Evolutionary conservation across 2,329 filamentous ascomycete species (phyloP).

Genomic region (Colletotrichum salicis): DNA sequence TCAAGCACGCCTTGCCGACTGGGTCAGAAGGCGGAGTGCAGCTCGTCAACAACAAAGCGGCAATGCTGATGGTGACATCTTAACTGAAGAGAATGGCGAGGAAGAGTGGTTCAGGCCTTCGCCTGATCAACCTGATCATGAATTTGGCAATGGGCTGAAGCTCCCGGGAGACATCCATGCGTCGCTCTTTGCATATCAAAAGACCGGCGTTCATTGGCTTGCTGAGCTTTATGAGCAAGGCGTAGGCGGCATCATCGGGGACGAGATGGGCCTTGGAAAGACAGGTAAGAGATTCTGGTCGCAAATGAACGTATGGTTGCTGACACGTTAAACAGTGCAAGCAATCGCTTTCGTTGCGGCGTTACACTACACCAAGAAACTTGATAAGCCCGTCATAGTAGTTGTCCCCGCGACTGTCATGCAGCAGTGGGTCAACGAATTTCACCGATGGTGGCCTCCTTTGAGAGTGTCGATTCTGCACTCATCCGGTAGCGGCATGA

Average conservation of each 20-base stretch:
- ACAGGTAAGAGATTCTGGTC: conserved; percentile 58
- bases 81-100: conserved; percentile 56
- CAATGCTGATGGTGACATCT: conserved; percentile 44
- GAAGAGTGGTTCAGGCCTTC: conserved; percentile 87
- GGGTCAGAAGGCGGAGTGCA: conserved; percentile 68
- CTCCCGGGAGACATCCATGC: conserved; percentile 94
- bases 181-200: conserved; percentile 95
- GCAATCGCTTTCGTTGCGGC: conserved; percentile 84
- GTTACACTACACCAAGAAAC: conserved; percentile 88
- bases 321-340: conserved; percentile 54
- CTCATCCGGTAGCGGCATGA: conserved; percentile 95
- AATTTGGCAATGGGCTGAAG: conserved; percentile 78
- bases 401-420: conserved; percentile 95
- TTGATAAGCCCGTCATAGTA: conserved; percentile 86
- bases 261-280: conserved; percentile 99
- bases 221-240: conserved; percentile 90
- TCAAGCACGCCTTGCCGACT: conserved; percentile 77
- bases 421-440: conserved; percentile 98
- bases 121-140: conserved; percentile 81
- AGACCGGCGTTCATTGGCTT: conserved; percentile 96
- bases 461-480: conserved; percentile 94
- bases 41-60: conserved; percentile 50
- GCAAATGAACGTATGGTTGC: background rate
- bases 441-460: conserved; percentile 99
- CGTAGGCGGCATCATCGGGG: conserved; percentile 93